These are phyloP conservation scores for Arthrobotrys conoides DNA, from an alignment of 2,329 filamentous ascomycete species.

Conservation along the genomic window DNA sequence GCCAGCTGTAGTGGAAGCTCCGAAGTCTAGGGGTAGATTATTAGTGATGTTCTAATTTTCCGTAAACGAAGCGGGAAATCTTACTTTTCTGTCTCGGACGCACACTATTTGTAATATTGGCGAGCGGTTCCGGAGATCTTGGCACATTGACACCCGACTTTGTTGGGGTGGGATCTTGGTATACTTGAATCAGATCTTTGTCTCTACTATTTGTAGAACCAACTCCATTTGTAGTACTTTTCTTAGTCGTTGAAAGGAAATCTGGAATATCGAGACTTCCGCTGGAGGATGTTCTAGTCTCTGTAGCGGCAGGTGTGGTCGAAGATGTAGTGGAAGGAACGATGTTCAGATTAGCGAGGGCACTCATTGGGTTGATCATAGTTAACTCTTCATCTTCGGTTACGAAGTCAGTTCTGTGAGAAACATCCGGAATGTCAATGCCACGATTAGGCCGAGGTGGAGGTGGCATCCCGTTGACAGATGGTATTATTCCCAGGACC, in stretches of 20 bases:
- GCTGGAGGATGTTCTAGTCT: slow-evolving; percentile 24
- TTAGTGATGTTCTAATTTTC: slow-evolving; percentile 8
- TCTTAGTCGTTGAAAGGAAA: slow-evolving; percentile 45
- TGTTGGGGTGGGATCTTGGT: slow-evolving; percentile 65
- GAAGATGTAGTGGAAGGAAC: background rate
- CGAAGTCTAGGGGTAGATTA: slow-evolving; percentile 36
- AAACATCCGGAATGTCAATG: slow-evolving; percentile 56
- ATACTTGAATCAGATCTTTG: slow-evolving; percentile 62
- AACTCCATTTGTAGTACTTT: slow-evolving; percentile 26
- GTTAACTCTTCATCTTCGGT: slow-evolving; percentile 63
- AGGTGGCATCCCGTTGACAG: slow-evolving; percentile 60
- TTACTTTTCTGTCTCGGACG: slow-evolving; percentile 49
- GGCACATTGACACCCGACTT: slow-evolving; percentile 24
- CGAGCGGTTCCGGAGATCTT: slow-evolving; percentile 41
- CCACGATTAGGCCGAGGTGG: slow-evolving; percentile 60
- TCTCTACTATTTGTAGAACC: slow-evolving; percentile 45
- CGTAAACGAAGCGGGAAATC: background rate
- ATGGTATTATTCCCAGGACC: slow-evolving; percentile 63
- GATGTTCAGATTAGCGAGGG: slow-evolving; percentile 55
- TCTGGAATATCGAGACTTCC: slow-evolving; percentile 55
- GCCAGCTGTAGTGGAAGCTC: slow-evolving; percentile 35
- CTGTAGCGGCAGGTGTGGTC: slow-evolving; percentile 37
- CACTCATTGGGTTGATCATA: slow-evolving; percentile 62
- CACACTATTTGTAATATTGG: slow-evolving; percentile 54
- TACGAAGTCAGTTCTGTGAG: slow-evolving; percentile 55